Conservation (phyloP, 2,329 filamentous ascomycete species). For the Fusarium chlamydosporum region DNA sequence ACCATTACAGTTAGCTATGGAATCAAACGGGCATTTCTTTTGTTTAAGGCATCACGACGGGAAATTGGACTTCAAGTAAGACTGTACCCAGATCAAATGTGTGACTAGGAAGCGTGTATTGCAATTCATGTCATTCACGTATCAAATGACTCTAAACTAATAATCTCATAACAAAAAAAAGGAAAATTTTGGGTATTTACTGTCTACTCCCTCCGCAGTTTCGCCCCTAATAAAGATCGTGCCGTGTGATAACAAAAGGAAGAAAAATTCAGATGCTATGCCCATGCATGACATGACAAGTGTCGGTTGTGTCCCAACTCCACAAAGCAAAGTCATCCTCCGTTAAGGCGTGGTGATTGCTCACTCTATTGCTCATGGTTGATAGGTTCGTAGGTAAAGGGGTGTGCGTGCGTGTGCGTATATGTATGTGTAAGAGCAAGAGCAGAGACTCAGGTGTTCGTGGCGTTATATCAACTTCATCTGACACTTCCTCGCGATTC, state of each 20-base stretch:
- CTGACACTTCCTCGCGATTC: slow-evolving; percentile 42
- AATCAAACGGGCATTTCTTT: slow-evolving; percentile 43
- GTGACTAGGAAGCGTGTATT: slow-evolving; percentile 1
- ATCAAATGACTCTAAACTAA: slow-evolving; percentile 13
- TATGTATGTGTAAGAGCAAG: slow-evolving; percentile 13
- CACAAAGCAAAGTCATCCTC: slow-evolving; percentile 46
- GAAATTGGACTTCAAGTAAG: background rate
- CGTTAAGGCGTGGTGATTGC: slow-evolving; percentile 39
- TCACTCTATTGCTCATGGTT: slow-evolving; percentile 35
- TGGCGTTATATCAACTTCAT: slow-evolving; percentile 29
- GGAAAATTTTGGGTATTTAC: slow-evolving; percentile 53
- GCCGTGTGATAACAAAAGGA: slow-evolving; percentile 34
- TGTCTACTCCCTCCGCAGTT: slow-evolving; percentile 49
- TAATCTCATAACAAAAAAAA: slow-evolving; percentile 45
- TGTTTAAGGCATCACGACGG: slow-evolving; percentile 17
- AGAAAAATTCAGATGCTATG: slow-evolving; percentile 43
- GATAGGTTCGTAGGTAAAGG: slow-evolving; percentile 31
- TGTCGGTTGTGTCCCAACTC: slow-evolving; percentile 47
- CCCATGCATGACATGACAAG: slow-evolving; percentile 40
- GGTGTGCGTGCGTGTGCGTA: background rate
- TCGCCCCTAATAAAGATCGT: slow-evolving; percentile 44
- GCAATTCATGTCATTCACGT: slow-evolving; percentile 18
- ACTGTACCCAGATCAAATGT: slow-evolving; percentile 1
- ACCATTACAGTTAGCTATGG: slow-evolving; percentile 36
- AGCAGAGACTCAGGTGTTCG: slow-evolving; percentile 24